These are phyloP conservation scores for Chalaropsis thielavioides DNA, from an alignment of 2,329 filamentous ascomycete genomes.

Conservation along the genomic window DNA sequence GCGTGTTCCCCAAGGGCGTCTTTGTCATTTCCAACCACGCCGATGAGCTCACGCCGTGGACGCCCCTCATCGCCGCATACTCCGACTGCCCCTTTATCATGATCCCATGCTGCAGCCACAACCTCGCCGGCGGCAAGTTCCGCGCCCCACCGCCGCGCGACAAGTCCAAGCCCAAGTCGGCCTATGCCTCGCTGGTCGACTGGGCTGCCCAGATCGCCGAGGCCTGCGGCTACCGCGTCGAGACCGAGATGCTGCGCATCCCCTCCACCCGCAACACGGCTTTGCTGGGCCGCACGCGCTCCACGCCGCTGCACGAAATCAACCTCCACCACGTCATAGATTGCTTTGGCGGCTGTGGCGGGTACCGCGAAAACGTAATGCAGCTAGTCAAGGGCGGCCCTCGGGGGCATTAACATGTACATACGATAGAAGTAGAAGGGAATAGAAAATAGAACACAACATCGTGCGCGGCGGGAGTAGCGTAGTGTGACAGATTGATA, in stretches of 20 bases:
- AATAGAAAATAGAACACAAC: neutral
- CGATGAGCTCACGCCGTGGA: slow-evolving; percentile 93
- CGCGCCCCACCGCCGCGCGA: slow-evolving; percentile 47
- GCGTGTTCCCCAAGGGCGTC: slow-evolving; percentile 55
- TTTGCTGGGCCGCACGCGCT: slow-evolving; percentile 50
- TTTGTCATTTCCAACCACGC: slow-evolving; percentile 97
- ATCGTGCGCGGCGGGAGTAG: neutral
- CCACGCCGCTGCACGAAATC: slow-evolving; percentile 22
- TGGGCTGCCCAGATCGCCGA: slow-evolving; percentile 59
- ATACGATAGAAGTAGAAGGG: neutral
- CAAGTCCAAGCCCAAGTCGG: slow-evolving; percentile 35
- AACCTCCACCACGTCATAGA: slow-evolving; percentile 33
- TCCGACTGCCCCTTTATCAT: slow-evolving; percentile 72
- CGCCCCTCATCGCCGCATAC: slow-evolving; percentile 67
- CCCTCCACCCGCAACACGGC: slow-evolving; percentile 82
- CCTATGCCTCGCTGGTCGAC: slow-evolving; percentile 68
- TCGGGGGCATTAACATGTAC: slow-evolving; percentile 26
- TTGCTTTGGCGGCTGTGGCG: slow-evolving; percentile 41
- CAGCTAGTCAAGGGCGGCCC: slow-evolving; percentile 41
- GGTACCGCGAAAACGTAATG: slow-evolving; percentile 44
- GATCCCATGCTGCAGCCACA: slow-evolving; percentile 91
- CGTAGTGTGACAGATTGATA: too few relatives aligned
- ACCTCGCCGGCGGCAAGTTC: slow-evolving; percentile 59
- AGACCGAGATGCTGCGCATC: slow-evolving; percentile 78
- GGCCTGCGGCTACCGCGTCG: slow-evolving; percentile 59